These are phyloP conservation scores for Lentinus polychrous DNA, from an alignment of 1,284 basidiomycete genomes.

Conservation along the genomic window DNA sequence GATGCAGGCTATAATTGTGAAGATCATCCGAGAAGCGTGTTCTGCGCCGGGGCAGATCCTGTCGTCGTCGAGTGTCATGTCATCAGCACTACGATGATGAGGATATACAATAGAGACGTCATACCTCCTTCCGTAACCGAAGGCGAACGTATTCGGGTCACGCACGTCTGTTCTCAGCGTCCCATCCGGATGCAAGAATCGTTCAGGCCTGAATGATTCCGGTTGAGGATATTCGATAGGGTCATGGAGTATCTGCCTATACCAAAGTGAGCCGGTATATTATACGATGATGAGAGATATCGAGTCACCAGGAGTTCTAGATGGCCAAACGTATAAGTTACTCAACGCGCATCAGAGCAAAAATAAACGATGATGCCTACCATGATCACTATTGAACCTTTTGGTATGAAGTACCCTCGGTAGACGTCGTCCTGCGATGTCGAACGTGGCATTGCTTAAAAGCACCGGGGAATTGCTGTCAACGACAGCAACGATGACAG, in stretches of 20 bases:
- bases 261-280: background rate
- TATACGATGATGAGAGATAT: background rate
- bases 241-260: constrained; percentile 12
- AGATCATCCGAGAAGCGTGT: background rate
- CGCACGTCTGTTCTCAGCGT: constrained; percentile 6
- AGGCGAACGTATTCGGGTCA: constrained; percentile 11
- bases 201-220: constrained; percentile 13
- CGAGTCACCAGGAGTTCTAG: background rate
- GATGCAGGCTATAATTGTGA: background rate
- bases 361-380: background rate
- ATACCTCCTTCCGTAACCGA: constrained; percentile 17
- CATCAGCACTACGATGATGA: background rate
- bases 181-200: constrained; percentile 15
- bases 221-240: constrained; percentile 13
- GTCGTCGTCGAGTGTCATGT: background rate
- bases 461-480: background rate
- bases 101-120: background rate
- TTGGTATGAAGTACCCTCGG: constrained; percentile 5
- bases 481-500: background rate
- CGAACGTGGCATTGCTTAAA: constrained; percentile 1
- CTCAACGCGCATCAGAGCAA: background rate
- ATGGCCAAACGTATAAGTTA: background rate
- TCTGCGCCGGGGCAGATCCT: background rate
- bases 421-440: constrained; percentile 12
- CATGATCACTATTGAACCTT: constrained; percentile 4